These are phyloP conservation scores for Trichoderma sp. DNA, from an alignment of 2,329 filamentous ascomycete genomes.

Conservation along the genomic window DNA sequence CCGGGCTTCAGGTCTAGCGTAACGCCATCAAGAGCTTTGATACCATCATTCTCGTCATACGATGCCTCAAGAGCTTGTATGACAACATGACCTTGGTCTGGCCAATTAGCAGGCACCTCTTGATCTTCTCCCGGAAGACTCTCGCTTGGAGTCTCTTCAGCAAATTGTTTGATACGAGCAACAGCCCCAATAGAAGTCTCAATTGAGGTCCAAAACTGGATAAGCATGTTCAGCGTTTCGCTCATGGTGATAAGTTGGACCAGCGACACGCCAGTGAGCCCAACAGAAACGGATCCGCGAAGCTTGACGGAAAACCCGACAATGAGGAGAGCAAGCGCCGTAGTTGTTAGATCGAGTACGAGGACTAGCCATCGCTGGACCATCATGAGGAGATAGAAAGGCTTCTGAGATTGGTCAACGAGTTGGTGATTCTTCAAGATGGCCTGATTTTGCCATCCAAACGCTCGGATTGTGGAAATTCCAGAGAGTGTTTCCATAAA, in stretches of 20 bases:
- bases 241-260: conserved; percentile 37
- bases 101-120: conserved; percentile 34
- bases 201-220: conserved; percentile 40
- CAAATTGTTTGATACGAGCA: conserved; percentile 38
- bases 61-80: conserved; percentile 32
- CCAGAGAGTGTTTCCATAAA: conserved; percentile 51
- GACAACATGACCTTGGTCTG: conserved; percentile 32
- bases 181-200: conserved; percentile 42
- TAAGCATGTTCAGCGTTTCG: conserved; percentile 38
- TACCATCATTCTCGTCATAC: conserved; percentile 25
- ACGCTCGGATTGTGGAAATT: conserved; percentile 54
- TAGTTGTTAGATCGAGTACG: conserved; percentile 51
- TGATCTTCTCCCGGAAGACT: conserved; percentile 27
- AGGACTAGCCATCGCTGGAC: conserved; percentile 60
- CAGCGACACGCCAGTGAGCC: conserved; percentile 37
- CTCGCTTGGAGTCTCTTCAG: conserved; percentile 32
- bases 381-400: conserved; percentile 58
- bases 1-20: conserved; percentile 5
- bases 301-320: conserved; percentile 48
- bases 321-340: conserved; percentile 48
- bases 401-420: conserved; percentile 56
- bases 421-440: conserved; percentile 47
- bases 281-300: conserved; percentile 31
- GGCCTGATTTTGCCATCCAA: conserved; percentile 47
- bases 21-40: conserved; percentile 47